Evolutionary conservation across 768 basidiomycete genomes (phyloP).

Genomic region (Pulveroboletus frians): DNA sequence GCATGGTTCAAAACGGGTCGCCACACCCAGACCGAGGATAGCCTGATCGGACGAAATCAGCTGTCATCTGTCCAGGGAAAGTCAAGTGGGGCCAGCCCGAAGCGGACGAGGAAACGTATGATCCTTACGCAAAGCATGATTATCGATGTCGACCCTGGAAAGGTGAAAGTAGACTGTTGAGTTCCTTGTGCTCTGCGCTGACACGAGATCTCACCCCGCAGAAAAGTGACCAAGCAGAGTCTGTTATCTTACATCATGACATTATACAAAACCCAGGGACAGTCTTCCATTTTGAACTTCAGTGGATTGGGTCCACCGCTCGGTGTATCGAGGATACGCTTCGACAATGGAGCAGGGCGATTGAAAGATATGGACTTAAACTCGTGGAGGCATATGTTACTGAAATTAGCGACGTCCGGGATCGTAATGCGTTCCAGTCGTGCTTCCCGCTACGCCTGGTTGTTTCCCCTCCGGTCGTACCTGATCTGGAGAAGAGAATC

Average conservation of each 20-base stretch:
- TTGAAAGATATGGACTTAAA: slow-evolving; percentile 85
- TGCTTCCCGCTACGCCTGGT: slow-evolving; percentile 81
- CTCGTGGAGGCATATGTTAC: slow-evolving; percentile 92
- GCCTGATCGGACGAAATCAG: slow-evolving; percentile 28
- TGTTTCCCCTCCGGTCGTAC: slow-evolving; percentile 65
- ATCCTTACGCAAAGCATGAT: slow-evolving; percentile 87
- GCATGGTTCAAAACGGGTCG: slow-evolving; percentile 61
- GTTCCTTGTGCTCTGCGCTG: slow-evolving; percentile 1
- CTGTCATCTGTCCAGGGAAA: slow-evolving; percentile 35
- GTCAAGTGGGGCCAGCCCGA: slow-evolving; percentile 35
- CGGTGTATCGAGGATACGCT: slow-evolving; percentile 86
- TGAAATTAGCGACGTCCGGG: slow-evolving; percentile 82
- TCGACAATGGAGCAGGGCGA: slow-evolving; percentile 71
- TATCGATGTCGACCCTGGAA: slow-evolving; percentile 78
- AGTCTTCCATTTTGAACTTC: slow-evolving; percentile 94
- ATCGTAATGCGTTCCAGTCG: slow-evolving; percentile 86
- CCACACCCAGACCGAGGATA: slow-evolving; percentile 41
- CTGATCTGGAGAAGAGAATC: slow-evolving; percentile 61
- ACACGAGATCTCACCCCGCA: slow-evolving; percentile 27
- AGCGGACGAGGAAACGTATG: slow-evolving; percentile 52
- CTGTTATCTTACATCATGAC: slow-evolving; percentile 87
- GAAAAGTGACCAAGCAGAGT: slow-evolving; percentile 85
- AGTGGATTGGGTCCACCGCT: slow-evolving; percentile 95
- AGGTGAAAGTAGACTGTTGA: slow-evolving; percentile 39
- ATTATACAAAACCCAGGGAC: slow-evolving; percentile 93